Evolutionary conservation across 2,329 filamentous ascomycete genomes (phyloP).

Genomic region (Neonectria sp.): DNA sequence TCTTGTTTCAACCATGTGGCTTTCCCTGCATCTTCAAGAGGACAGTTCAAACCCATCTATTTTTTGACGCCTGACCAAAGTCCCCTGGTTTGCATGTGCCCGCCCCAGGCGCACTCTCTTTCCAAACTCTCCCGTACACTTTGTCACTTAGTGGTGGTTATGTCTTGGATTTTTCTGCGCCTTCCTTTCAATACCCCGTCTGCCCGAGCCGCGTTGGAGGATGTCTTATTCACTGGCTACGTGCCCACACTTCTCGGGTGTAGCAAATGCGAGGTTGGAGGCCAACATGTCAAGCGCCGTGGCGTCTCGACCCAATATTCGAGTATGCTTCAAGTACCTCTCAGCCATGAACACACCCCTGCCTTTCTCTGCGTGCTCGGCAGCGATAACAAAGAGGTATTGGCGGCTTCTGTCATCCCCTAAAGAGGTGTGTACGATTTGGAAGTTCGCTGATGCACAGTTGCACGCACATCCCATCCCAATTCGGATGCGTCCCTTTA

Average conservation of each 20-base stretch:
- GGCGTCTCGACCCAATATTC: neutral
- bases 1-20: neutral
- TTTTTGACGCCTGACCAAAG: neutral
- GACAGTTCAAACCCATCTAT: neutral
- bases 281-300: neutral
- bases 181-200: neutral
- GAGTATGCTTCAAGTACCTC: neutral
- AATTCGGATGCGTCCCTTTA: constrained; percentile 3
- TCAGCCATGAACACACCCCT: neutral
- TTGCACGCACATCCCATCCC: neutral
- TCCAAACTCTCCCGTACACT: neutral
- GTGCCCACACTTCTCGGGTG: neutral
- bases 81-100: neutral
- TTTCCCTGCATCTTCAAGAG: neutral
- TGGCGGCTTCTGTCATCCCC: neutral
- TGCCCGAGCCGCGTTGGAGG: neutral
- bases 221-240: too few species aligned
- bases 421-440: neutral
- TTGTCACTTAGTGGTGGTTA: neutral
- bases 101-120: neutral
- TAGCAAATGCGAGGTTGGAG: neutral
- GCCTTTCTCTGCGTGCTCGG: neutral
- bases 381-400: neutral
- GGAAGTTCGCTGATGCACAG: neutral
- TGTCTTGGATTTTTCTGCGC: neutral